Base-by-base conservation (phyloP, 768 basidiomycete species). In the Leccinellum albellum region DNA sequence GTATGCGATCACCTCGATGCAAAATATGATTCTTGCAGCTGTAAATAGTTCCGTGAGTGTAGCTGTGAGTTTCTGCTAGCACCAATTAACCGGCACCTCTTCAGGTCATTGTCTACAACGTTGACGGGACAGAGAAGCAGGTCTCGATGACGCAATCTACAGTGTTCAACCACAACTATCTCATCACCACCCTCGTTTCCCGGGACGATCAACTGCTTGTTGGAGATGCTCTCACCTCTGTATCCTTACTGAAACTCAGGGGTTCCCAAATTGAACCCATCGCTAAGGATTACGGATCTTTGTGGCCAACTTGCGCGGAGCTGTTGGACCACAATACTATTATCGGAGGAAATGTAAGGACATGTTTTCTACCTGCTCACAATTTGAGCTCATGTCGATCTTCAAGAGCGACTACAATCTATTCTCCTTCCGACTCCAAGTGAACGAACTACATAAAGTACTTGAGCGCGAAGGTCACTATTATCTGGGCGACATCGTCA, bases 121-220 rank as follows among this genome's bases (percentile, higher is more conserved):
- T 83, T 3, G 75, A 78, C 44, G 67, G 59, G 50, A 62, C 75
- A n/a, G 65, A 69, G 10, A 63, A 65, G 33, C 61, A 74, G 15
- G 62, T 73, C 32, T 60, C 69, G 1, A 71, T 74, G 60, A 64
- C 66, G 6, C 74, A 76, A 29, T 62, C 83, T 7, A 69, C 81
- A 0, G 76, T 81, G 37, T 94, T 91, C 87, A 85, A 88, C 61
- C 89, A 92, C 67, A 93, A 90, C 54, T 94, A 94, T 72, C 59
- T 89, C 55, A 83, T 94, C 28, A 84, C 82, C 4, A 85, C 82
- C 54, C 72, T 97, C 21, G 82, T 80, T 0, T 74, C 82, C 3
- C 79, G 78, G 48, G 79, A 75, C 3, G 72, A 84, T 57, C 74
- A 72, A 47, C 68, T 96, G 24, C 72, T 89, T 17, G 79, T 85